A percentile compares a stretch with the other conserved stretches of the same genome.
phyloP scores from a whole-genome alignment of 805 yeast species.

The Yarrowia keelungensis region DNA sequence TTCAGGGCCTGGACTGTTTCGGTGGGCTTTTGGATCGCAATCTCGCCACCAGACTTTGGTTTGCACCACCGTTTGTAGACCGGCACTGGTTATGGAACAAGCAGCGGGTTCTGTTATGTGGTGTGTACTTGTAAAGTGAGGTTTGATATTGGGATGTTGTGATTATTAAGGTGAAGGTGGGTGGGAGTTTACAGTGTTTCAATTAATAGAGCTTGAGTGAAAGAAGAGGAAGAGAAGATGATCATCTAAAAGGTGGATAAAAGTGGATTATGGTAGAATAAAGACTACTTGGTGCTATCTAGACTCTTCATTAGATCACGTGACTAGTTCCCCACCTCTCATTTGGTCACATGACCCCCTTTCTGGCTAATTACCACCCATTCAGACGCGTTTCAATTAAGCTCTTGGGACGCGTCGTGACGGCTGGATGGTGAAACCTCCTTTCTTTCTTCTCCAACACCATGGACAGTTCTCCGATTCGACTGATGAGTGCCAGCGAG shows the following conservation, averaged over 20 bases:
- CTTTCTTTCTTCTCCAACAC: background rate
- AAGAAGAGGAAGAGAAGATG: no score
- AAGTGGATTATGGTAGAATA: no score
- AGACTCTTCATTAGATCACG: no score
- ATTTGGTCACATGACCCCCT: background rate
- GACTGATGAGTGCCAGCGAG: constrained; percentile 25
- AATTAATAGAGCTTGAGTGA: no score
- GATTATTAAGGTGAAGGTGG: background rate
- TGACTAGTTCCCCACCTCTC: no score
- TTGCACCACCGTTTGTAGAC: constrained; percentile 21
- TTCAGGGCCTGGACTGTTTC: constrained; percentile 38
- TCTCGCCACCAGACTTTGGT: constrained; percentile 10
- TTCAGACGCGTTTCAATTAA: background rate
- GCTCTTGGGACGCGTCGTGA: constrained; percentile 3
- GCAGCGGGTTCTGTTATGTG: constrained; percentile 29
- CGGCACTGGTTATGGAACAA: constrained; percentile 5
- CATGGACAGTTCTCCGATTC: constrained; percentile 30
- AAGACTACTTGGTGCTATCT: no score
- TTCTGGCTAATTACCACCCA: background rate
- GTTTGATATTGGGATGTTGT: no score
- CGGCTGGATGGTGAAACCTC: background rate
- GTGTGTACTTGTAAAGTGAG: background rate
- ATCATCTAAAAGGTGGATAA: no score
- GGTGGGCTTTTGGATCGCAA: background rate
- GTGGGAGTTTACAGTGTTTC: no score